These are phyloP conservation scores for Rhizoctonia solani DNA, from an alignment of 1,284 basidiomycete genomes.

Conservation along the genomic window DNA sequence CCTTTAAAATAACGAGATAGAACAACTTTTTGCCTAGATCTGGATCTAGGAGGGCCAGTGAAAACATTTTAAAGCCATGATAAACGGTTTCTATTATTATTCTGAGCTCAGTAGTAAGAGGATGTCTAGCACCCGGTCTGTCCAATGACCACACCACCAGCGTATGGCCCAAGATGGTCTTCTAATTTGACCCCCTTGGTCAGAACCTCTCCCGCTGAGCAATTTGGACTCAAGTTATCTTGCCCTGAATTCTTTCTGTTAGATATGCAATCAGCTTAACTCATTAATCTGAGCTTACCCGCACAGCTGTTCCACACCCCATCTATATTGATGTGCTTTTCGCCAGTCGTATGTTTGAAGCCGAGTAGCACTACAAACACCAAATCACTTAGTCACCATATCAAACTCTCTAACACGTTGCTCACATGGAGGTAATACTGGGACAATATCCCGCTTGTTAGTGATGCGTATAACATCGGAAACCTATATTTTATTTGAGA, in stretches of 20 bases:
- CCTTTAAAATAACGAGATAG: too few relatives aligned
- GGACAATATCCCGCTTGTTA: constrained; percentile 53
- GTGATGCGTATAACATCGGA: constrained; percentile 53
- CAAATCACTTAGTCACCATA: background rate
- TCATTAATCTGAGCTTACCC: constrained; percentile 43
- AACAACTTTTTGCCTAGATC: too few relatives aligned
- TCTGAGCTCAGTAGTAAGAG: too few relatives aligned
- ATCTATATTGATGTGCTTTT: constrained; percentile 59
- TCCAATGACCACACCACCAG: constrained; percentile 2
- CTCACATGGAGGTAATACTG: constrained; percentile 49
- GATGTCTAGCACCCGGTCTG: too few relatives aligned
- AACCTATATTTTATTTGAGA: constrained; percentile 22
- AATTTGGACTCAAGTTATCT: constrained; percentile 12
- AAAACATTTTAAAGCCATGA: too few relatives aligned
- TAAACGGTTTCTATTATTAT: too few relatives aligned
- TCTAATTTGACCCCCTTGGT: background rate
- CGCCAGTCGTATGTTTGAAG: constrained; percentile 60
- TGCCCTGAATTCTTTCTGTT: too few relatives aligned
- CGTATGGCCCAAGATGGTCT: constrained; percentile 24
- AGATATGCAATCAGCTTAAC: too few relatives aligned
- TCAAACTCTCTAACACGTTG: background rate
- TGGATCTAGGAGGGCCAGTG: too few relatives aligned
- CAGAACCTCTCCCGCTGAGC: constrained; percentile 12
- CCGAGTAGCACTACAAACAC: constrained; percentile 49
- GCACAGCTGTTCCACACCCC: constrained; percentile 55